Base-by-base conservation (phyloP, 352 stramenopile genomes). In the Pythium graminicola region DNA sequence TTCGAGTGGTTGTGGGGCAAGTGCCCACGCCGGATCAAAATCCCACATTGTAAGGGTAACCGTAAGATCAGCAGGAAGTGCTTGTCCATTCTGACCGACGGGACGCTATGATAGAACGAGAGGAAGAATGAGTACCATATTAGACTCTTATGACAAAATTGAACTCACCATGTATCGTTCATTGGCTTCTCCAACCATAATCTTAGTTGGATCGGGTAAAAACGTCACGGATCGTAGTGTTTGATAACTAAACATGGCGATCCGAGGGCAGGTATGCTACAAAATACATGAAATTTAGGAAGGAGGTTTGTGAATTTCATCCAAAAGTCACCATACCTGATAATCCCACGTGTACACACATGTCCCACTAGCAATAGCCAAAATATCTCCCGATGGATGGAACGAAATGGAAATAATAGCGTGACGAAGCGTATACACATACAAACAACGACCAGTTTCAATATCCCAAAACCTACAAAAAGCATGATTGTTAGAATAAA, bases 391-490 rank as follows among this genome's bases (percentile, higher is more conserved):
- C 2, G 80, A 85, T 10, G 95, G 95, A 63, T 99, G 96, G 64
- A 99, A 99, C 27, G 84, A 97, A 49, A 99, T 83, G 9, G 89
- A 98, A 49, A 98, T 99, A 62, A 98, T 98, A 17, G 95, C 92
- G 59, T 92, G 81, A 44, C 96, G 77, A 31, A 99, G 64, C 22
- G 83, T 94, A 35, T 95, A 93, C 61, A 97, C 91, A 51, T 97
- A 90, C n/a, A 98, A 62, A 72, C 93, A 98, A 9, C 80, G 72
- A 8, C 87, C 89, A 5, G 84, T 86, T 29, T 91, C 79, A 63
- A 93, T 90, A 58, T 93, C 82, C 82, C 82, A 93, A 47, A 93
- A 93, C 14, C 81, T 92, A 49, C 3, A 46, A 45, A n/a, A 40
- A 36, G n/a, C 40, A 43, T 24, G 17, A 48, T 13, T n/a, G 35